Percentiles rank a stretch among this genome's conserved stretches.
Conservation (phyloP, 2,329 filamentous ascomycete genomes). For the Trichoderma sp. region DNA sequence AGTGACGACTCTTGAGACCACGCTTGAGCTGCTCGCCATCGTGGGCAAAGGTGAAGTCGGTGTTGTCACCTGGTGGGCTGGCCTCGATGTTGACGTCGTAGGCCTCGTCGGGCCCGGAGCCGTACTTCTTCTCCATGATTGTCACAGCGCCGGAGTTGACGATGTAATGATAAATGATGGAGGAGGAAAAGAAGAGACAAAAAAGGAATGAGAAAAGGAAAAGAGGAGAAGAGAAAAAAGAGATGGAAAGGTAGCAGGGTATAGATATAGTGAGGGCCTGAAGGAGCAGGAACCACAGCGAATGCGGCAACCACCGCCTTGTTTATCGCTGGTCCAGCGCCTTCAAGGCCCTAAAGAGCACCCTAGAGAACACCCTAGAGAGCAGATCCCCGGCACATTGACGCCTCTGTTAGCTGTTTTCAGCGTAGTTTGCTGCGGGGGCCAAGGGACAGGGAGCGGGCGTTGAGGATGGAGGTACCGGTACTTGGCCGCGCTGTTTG, state of each 20-base stretch:
- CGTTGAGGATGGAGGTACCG: not conserved
- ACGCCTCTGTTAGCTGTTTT: slow-evolving; percentile 18
- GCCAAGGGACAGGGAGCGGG: not conserved
- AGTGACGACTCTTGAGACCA: slow-evolving; percentile 60
- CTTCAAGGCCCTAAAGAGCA: not conserved
- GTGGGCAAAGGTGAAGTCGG: slow-evolving; percentile 40
- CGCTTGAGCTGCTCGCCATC: slow-evolving; percentile 52
- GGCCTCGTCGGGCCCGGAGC: slow-evolving; percentile 25
- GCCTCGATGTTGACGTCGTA: slow-evolving; percentile 32
- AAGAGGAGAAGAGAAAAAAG: not conserved
- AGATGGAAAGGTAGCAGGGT: not conserved
- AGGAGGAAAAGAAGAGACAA: not conserved
- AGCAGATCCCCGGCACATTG: slow-evolving; percentile 15
- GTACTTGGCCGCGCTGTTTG: not conserved
- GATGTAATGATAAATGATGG: not conserved
- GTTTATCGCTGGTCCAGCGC: not conserved
- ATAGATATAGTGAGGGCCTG: not conserved
- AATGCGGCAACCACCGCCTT: not conserved
- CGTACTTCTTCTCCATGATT: slow-evolving; percentile 27
- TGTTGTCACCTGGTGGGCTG: slow-evolving; percentile 26
- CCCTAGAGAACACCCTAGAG: not conserved
- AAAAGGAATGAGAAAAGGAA: not conserved
- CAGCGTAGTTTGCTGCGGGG: slow-evolving; percentile 10
- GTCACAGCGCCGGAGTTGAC: not conserved
- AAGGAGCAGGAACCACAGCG: not conserved